Evolutionary conservation across 345 rosid genomes (phyloP), one percentile per base, ranked within the genome.

Genomic region (Citrus cavaleriei): DNA sequence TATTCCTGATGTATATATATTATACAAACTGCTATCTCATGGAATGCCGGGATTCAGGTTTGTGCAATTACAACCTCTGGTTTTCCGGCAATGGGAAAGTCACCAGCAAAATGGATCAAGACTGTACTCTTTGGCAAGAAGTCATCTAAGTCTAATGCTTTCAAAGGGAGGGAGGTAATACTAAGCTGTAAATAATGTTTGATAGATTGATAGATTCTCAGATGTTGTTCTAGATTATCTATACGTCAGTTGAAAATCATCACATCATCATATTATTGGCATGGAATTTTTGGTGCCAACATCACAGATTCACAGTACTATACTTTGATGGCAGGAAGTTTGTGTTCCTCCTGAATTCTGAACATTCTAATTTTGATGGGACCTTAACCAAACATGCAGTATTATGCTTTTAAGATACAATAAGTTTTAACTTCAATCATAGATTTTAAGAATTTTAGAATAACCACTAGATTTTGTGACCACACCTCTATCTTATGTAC

Each of bases 81-180:
- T 79, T 61, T 70, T 79, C 64, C 68, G 63, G 78, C 61, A 18
- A 93, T 93, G 98, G 97, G 97, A 2, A 94, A 89, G 79, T 88
- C 98, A 58, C 93, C 93, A 2, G 84, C 87, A 19, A 95, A 86
- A 84, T 95, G 98, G 98, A 88, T 95, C 77, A 95, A 93, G 88
- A 84, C 88, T 71, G 85, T 93, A 54, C 83, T 95, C 2, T 91
- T 93, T 80, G 97, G 98, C 38, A 95, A 93, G 88, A 95, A 90
- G 82, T 38, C 91, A 12, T 91, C 96, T 73, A 93, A 92, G 83
- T 88, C 92, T 68, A 80, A 81, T 79, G 60, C 75, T 28, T 86
- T 86, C 25, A 95, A 85, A 78, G 91, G 82, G 67, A 89, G 87
- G 70, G 97, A 92, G 96, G 99, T 93, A 79, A 83, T 28, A 3